A percentile compares a stretch with the other conserved stretches of the same genome.
Conservation (phyloP, 495 filamentous ascomycete genomes). For the Penicillium bialowiezense region DNA sequence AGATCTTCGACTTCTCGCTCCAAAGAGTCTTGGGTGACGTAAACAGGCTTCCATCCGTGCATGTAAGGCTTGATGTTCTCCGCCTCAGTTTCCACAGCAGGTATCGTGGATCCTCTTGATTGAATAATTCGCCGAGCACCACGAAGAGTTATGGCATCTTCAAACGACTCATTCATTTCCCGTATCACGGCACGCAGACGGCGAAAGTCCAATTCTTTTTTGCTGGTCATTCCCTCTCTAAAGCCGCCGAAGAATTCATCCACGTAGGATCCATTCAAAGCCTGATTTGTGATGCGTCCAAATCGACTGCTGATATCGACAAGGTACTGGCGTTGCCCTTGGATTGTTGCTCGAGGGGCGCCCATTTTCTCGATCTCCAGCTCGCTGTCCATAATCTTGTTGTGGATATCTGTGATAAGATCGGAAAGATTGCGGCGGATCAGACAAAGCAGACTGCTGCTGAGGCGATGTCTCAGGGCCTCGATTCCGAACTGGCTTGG, state of each 20-base stretch:
- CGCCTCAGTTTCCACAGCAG: neutral
- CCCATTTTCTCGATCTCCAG: conserved; percentile 47
- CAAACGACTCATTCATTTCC: conserved; percentile 55
- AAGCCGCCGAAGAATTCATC: conserved; percentile 53
- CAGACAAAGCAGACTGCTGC: conserved; percentile 39
- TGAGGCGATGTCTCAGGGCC: conserved; percentile 37
- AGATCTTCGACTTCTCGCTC: conserved; percentile 17
- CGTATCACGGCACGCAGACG: conserved; percentile 61
- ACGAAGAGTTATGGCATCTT: conserved; percentile 38
- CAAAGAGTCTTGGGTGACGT: conserved; percentile 6
- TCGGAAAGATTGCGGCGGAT: conserved; percentile 37
- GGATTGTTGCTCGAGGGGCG: conserved; percentile 36
- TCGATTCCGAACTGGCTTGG: conserved; percentile 34
- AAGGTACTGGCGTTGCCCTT: conserved; percentile 55
- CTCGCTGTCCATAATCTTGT: conserved; percentile 17
- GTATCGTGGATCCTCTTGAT: neutral
- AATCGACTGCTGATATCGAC: conserved; percentile 52
- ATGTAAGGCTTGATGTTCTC: conserved; percentile 11
- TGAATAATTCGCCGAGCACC: conserved; percentile 37
- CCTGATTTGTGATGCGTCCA: conserved; percentile 44
- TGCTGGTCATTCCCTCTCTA: neutral
- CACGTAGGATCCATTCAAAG: conserved; percentile 54
- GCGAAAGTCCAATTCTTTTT: conserved; percentile 22
- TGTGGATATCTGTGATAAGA: conserved; percentile 28
- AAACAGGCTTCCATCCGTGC: conserved; percentile 13